Conservation (phyloP, 1,284 basidiomycete genomes). For the Meira nashicola region DNA sequence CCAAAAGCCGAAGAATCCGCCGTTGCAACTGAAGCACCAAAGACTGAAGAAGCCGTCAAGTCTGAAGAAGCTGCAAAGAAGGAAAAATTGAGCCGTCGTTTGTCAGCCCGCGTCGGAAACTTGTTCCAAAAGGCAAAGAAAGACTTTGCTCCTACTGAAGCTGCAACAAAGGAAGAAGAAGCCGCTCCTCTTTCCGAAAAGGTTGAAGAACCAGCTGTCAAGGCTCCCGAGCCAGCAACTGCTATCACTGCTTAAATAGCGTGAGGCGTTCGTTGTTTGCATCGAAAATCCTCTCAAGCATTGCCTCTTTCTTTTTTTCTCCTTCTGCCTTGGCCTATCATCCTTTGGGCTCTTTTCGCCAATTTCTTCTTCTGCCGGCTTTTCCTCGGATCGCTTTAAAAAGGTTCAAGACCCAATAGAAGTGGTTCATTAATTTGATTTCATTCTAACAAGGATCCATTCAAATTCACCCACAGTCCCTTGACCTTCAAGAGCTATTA, state of each 20-base stretch:
- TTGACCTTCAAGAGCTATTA: too few species aligned
- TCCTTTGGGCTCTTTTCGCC: too few species aligned
- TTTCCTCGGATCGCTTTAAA: too few species aligned
- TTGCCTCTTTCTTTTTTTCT: too few species aligned
- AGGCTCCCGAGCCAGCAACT: conserved; percentile 25
- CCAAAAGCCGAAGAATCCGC: conserved; percentile 18
- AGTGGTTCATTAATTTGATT: too few species aligned
- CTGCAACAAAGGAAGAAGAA: conserved; percentile 21
- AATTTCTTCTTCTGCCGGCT: too few species aligned
- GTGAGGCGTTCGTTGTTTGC: too few species aligned
- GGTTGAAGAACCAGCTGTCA: conserved; percentile 11
- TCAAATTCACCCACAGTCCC: too few species aligned
- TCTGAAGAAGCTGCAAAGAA: conserved; percentile 23
- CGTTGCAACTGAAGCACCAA: conserved; percentile 18
- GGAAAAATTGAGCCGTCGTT: conserved; percentile 40
- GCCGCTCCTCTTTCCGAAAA: conserved; percentile 17
- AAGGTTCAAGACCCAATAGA: too few species aligned
- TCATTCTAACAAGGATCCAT: too few species aligned
- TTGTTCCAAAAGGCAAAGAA: conserved; percentile 40
- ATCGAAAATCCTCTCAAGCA: too few species aligned
- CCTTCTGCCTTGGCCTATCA: too few species aligned
- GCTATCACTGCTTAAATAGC: conserved; percentile 10
- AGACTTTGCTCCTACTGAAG: conserved; percentile 21
- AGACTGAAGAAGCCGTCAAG: conserved; percentile 40
- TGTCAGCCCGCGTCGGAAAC: conserved; percentile 37